phyloP scores from a whole-genome alignment of 306 rosid genomes.

The Cucumis melo region DNA sequence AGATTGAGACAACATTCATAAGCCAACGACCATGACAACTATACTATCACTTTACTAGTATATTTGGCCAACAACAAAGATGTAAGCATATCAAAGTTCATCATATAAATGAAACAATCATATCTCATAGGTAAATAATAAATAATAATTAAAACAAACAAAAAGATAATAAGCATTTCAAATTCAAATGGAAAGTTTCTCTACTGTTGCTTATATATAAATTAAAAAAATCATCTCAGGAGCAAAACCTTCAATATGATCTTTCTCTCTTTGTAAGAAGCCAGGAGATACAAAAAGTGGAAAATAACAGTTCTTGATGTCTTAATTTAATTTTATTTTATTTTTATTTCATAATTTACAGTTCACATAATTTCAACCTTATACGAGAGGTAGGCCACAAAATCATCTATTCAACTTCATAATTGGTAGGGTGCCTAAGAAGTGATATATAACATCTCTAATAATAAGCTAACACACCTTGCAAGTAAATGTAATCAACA shows the following conservation, averaged over 20 bases:
- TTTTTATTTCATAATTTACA: too few relatives aligned
- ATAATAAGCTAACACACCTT: too few relatives aligned
- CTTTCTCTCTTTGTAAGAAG: conserved; percentile 84
- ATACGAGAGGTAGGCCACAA: too few relatives aligned
- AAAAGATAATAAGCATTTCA: background rate
- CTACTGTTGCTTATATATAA: background rate
- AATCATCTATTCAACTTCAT: too few relatives aligned
- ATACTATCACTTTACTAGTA: background rate
- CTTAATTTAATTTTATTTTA: too few relatives aligned
- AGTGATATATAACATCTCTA: too few relatives aligned
- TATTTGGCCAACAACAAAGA: background rate
- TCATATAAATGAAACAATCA: background rate
- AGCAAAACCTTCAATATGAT: conserved; percentile 87
- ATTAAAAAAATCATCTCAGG: conserved; percentile 87
- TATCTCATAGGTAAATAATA: too few relatives aligned
- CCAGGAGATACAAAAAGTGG: conserved; percentile 77
- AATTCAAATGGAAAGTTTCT: background rate
- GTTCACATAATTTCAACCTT: too few relatives aligned
- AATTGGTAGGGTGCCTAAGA: too few relatives aligned
- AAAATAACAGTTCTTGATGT: too few relatives aligned
- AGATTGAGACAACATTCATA: background rate
- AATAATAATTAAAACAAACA: too few relatives aligned
- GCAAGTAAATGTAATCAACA: too few relatives aligned
- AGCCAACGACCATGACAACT: background rate
- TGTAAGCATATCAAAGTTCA: background rate